Conservation (phyloP, 768 basidiomycete genomes). For the Boletus huronensis region DNA sequence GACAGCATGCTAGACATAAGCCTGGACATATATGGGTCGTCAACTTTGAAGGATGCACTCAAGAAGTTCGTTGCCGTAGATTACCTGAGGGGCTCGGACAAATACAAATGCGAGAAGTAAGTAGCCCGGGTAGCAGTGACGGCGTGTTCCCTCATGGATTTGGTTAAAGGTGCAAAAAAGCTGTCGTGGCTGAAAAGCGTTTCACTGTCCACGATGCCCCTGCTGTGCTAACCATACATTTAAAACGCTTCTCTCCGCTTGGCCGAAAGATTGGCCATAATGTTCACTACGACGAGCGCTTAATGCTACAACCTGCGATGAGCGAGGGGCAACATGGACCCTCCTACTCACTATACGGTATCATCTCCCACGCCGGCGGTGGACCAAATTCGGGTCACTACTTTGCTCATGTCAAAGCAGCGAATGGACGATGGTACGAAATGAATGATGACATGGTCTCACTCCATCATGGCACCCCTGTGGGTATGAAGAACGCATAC, state of each 20-base stretch:
- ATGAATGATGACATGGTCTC: constrained; percentile 90
- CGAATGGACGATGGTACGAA: constrained; percentile 74
- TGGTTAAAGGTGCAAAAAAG: constrained; percentile 76
- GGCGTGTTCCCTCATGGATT: constrained; percentile 3
- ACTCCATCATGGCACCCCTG: constrained; percentile 40
- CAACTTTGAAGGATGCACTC: constrained; percentile 66
- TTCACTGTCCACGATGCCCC: constrained; percentile 90
- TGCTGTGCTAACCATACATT: constrained; percentile 81
- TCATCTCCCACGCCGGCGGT: constrained; percentile 89
- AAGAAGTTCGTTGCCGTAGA: constrained; percentile 81
- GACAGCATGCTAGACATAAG: constrained; percentile 94
- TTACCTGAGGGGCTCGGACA: constrained; percentile 82
- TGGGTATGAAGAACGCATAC: constrained; percentile 79
- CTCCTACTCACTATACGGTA: constrained; percentile 82
- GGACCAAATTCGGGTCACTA: constrained; percentile 98
- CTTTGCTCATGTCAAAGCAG: constrained; percentile 76
- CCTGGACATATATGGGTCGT: constrained; percentile 73
- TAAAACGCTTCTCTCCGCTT: constrained; percentile 91
- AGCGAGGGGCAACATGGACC: constrained; percentile 75
- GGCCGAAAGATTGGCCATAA: constrained; percentile 82
- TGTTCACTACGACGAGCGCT: constrained; percentile 72
- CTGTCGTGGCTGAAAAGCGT: constrained; percentile 84
- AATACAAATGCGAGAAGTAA: constrained; percentile 98
- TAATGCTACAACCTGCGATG: constrained; percentile 78
- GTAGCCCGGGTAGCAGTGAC: constrained; percentile 29